phyloP scores from a whole-genome alignment of 257 asterid genomes.

The Capsicum pubescens region DNA sequence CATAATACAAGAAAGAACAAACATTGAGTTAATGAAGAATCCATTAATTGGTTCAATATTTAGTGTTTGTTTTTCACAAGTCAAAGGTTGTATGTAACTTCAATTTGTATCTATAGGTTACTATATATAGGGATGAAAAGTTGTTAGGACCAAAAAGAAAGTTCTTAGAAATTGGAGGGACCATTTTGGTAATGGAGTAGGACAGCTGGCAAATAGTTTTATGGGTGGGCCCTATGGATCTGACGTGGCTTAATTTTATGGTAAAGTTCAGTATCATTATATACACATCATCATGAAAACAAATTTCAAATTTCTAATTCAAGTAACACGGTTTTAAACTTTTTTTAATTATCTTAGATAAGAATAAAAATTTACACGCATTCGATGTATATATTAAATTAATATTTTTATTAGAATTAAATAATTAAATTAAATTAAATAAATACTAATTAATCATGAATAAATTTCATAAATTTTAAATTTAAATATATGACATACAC shows the following conservation, averaged over 20 bases:
- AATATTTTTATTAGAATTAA: too few relatives aligned
- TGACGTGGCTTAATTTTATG: constrained; percentile 32
- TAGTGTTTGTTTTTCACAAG: not conserved
- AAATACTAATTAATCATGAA: too few relatives aligned
- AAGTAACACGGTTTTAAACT: constrained; percentile 37
- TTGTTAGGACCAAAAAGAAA: not conserved
- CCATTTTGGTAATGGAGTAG: constrained; percentile 1
- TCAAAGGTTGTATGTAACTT: not conserved
- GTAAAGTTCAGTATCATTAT: constrained; percentile 21
- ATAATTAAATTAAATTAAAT: too few relatives aligned
- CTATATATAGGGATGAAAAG: not conserved
- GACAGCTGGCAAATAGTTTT: constrained; percentile 37
- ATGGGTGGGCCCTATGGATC: not conserved
- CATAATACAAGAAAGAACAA: not conserved
- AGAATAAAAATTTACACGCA: too few relatives aligned
- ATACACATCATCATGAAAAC: constrained; percentile 21
- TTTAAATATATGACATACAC: too few relatives aligned
- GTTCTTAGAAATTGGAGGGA: constrained; percentile 14
- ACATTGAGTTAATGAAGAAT: not conserved
- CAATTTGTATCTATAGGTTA: not conserved
- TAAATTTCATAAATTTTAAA: too few relatives aligned
- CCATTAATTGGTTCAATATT: not conserved
- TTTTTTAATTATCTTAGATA: not conserved
- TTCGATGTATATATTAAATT: too few relatives aligned
- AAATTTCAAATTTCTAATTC: not conserved